Evolutionary conservation across 768 basidiomycete genomes (phyloP), one percentile per base, ranked within the genome.

Genomic region (Rhizopogon vesiculosus): DNA sequence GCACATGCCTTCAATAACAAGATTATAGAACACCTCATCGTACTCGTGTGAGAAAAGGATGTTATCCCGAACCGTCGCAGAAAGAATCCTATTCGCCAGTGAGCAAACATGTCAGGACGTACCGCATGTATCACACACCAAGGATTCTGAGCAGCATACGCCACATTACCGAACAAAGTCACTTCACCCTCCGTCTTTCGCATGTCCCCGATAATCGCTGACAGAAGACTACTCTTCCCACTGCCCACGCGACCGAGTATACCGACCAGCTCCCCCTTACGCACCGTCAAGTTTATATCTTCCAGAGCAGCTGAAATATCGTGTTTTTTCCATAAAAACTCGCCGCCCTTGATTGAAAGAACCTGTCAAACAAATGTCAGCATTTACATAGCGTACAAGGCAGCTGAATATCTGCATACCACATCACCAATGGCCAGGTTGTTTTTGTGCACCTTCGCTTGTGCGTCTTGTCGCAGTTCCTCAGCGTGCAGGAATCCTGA

Each of bases 11-110:
- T 93, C 90, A 4, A 94, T 69, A 5, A 94, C 92, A 15, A 86
- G 65, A 53, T 89, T 80, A 62, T 95, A 96, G 61, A 92, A 96
- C 0, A 76, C 77, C 58, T 89, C 86, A 51, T 98, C 93, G 58
- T 87, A 97, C 61, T 85, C 80, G 69, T 95, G 89, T 9, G 87
- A 93, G 72, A 98, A 98, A 35, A 91, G 65, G 57, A 98, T 98
- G 64, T 98, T 98, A 42, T 93, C 91, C 39, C 87, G 82, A 49
- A 98, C 81, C 2, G 90, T 86, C 0, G 91, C 84, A 2, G 91
- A 92, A 69, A 95, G 79, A 43, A 97, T 84, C 89, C 88, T 89
- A 29, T 4, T 10, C 25, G 29, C 5, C 28, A n/a, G 35, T 19
- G 33, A 22, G 55, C 25, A 31, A 62, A 5, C 16, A 42, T 7